These are phyloP conservation scores for Termitomyces sp. DNA, from an alignment of 768 basidiomycete species.

Conservation along the genomic window DNA sequence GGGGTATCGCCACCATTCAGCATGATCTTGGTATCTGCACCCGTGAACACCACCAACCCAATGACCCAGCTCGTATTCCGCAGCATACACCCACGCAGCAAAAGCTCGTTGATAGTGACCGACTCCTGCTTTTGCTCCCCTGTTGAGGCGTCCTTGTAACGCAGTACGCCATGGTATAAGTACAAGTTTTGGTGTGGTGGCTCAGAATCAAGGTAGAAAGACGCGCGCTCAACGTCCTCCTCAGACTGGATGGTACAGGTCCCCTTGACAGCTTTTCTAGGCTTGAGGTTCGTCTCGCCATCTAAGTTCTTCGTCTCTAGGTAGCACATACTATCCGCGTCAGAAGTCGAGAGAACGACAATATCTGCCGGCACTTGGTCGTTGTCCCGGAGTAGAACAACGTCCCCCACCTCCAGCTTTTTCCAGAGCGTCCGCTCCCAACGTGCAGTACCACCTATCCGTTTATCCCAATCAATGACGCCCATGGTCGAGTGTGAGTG, in stretches of 20 bases:
- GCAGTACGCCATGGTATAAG: slow-evolving; percentile 79
- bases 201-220: slow-evolving; percentile 89
- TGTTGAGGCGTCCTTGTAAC: slow-evolving; percentile 54
- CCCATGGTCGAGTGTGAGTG: slow-evolving; percentile 55
- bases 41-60: slow-evolving; percentile 91
- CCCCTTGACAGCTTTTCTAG: slow-evolving; percentile 68
- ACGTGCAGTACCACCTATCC: slow-evolving; percentile 60
- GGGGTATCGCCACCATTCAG: slow-evolving; percentile 90
- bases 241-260: slow-evolving; percentile 76
- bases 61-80: slow-evolving; percentile 92
- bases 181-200: slow-evolving; percentile 93
- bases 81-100: slow-evolving; percentile 86
- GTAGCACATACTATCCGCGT: slow-evolving; percentile 89
- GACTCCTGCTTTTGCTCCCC: slow-evolving; percentile 58
- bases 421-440: slow-evolving; percentile 99
- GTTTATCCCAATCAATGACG: slow-evolving; percentile 78
- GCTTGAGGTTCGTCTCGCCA: slow-evolving; percentile 96
- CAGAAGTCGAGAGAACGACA: slow-evolving; percentile 86
- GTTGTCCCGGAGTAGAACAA: slow-evolving; percentile 86
- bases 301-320: slow-evolving; percentile 98
- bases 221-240: slow-evolving; percentile 84
- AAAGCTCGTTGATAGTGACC: slow-evolving; percentile 86
- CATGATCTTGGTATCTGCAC: slow-evolving; percentile 90
- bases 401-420: slow-evolving; percentile 96
- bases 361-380: slow-evolving; percentile 98